Percentiles rank a stretch among this genome's conserved stretches.
These are phyloP conservation scores for Amphirosellinia nigrospora DNA, from an alignment of 495 filamentous ascomycete genomes.

Conservation along the genomic window DNA sequence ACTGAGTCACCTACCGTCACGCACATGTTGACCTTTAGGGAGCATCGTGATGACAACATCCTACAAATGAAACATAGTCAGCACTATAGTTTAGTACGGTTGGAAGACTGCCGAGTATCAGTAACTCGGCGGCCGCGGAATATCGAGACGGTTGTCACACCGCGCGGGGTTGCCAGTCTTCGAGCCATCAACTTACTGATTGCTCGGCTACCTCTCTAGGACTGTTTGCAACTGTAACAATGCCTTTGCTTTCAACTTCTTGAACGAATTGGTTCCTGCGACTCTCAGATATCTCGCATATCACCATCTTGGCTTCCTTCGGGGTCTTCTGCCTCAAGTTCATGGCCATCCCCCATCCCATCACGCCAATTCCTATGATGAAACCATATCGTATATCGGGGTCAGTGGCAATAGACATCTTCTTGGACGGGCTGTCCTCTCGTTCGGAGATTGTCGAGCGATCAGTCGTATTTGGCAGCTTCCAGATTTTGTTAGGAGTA, in stretches of 20 bases:
- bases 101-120: not conserved
- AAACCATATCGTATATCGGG: conserved; percentile 20
- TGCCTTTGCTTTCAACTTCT: conserved; percentile 30
- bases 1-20: conserved; percentile 11
- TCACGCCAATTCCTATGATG: conserved; percentile 27
- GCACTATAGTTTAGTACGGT: not conserved
- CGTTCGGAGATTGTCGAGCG: not conserved
- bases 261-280: conserved; percentile 42
- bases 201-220: conserved; percentile 52
- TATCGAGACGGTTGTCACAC: not conserved
- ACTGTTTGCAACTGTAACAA: conserved; percentile 16
- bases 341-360: conserved; percentile 53
- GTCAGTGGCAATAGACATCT: conserved; percentile 13
- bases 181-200: conserved; percentile 33
- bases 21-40: conserved; percentile 42
- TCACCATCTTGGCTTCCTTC: conserved; percentile 41
- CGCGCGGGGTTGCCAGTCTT: conserved; percentile 1
- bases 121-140: no score
- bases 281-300: conserved; percentile 47
- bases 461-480: not conserved
- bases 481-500: not conserved
- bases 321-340: conserved; percentile 50
- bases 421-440: no score
- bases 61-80: conserved; percentile 24
- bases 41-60: conserved; percentile 43